phyloP scores from a whole-genome alignment of 441 rosid genomes.

The California macrophylla region DNA sequence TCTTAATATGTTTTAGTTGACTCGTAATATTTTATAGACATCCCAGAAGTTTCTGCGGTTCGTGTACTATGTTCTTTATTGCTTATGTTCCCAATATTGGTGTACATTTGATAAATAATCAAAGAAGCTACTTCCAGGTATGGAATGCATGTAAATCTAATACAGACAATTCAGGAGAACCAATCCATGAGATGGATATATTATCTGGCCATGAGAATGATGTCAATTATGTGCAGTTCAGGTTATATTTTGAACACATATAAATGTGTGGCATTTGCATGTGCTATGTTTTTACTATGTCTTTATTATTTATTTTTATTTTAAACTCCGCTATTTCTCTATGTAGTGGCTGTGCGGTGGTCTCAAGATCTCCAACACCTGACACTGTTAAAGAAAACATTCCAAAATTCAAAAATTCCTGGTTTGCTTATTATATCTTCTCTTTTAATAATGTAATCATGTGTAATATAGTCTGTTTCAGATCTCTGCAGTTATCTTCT shows the following conservation, averaged over 20 bases:
- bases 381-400: conserved; percentile 65
- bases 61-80: background rate
- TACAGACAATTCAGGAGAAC: conserved; percentile 58
- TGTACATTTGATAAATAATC: conserved; percentile 16
- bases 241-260: conserved; percentile 34
- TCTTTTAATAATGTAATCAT: background rate
- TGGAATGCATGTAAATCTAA: conserved; percentile 78
- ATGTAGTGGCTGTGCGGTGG: conserved; percentile 87
- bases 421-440: conserved; percentile 42
- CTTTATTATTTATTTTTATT: background rate
- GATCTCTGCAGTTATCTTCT: conserved; percentile 16
- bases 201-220: conserved; percentile 95
- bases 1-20: conserved; percentile 4
- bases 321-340: conserved; percentile 19
- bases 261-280: background rate
- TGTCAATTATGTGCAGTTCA: conserved; percentile 96
- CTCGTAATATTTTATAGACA: conserved; percentile 3
- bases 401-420: conserved; percentile 80
- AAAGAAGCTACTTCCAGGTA: conserved; percentile 48
- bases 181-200: conserved; percentile 87
- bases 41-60: background rate
- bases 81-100: conserved; percentile 12
- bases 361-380: conserved; percentile 58
- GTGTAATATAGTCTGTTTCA: background rate
- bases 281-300: conserved; percentile 4